Evolutionary conservation across 345 rosid species (phyloP).

Genomic region (Aurinia saxatilis): DNA sequence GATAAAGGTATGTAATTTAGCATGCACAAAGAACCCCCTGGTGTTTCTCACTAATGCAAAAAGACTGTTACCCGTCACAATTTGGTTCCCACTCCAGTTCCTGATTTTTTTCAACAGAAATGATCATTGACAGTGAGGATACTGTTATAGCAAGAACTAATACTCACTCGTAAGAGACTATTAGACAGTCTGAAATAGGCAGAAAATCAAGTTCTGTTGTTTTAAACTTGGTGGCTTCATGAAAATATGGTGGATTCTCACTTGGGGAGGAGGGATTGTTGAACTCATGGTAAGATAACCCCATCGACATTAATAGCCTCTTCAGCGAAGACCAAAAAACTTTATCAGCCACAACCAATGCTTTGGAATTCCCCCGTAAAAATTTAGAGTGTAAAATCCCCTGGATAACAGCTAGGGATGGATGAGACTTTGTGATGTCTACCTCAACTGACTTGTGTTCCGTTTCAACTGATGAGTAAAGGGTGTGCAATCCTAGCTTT

Average conservation of each 20-base stretch:
- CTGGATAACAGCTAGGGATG: constrained; percentile 39
- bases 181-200: constrained; percentile 40
- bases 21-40: not conserved
- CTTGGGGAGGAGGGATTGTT: constrained; percentile 18
- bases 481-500: constrained; percentile 38
- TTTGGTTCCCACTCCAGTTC: not conserved
- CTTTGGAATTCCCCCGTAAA: constrained; percentile 27
- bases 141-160: not conserved
- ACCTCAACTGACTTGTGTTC: constrained; percentile 28
- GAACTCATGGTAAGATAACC: constrained; percentile 37
- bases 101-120: not conserved
- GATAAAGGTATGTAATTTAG: not conserved
- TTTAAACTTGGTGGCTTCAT: constrained; percentile 2
- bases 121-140: not conserved
- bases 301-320: constrained; percentile 41
- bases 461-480: constrained; percentile 32
- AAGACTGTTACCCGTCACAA: not conserved
- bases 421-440: constrained; percentile 42
- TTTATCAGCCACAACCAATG: constrained; percentile 44
- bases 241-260: constrained; percentile 27
- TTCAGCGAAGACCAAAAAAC: constrained; percentile 48
- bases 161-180: constrained; percentile 52
- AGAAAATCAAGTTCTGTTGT: constrained; percentile 21
- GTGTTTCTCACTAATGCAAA: not conserved
- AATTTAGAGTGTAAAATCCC: constrained; percentile 38